A percentile compares a stretch with the other conserved stretches of the same genome.
Evolutionary conservation across 139 green algal species (phyloP).

Genomic region (Picochlorum sp.): DNA sequence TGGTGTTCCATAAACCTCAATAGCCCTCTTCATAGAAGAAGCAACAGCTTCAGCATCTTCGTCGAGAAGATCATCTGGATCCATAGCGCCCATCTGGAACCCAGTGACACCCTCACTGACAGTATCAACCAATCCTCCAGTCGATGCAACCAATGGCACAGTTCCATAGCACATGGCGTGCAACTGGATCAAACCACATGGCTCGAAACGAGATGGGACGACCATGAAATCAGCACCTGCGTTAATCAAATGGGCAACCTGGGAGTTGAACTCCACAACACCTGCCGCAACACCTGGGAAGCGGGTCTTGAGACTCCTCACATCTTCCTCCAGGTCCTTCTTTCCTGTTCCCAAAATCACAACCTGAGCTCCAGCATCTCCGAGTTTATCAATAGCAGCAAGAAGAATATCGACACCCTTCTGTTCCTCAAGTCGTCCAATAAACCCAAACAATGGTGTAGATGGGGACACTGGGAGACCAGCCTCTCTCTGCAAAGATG

Average conservation of each 20-base stretch:
- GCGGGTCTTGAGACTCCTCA: constrained; percentile 70
- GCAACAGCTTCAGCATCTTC: constrained; percentile 73
- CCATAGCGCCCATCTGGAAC: constrained; percentile 89
- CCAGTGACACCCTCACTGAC: constrained; percentile 97
- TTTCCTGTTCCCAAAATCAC: constrained; percentile 95
- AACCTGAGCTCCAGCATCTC: constrained; percentile 48
- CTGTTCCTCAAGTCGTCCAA: constrained; percentile 95
- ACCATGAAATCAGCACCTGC: constrained; percentile 92
- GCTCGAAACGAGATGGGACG: constrained; percentile 95
- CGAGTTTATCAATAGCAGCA: constrained; percentile 70
- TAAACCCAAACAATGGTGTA: constrained; percentile 82
- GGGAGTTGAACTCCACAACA: constrained; percentile 82
- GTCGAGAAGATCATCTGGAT: constrained; percentile 63
- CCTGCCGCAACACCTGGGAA: constrained; percentile 62
- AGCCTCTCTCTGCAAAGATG: constrained; percentile 65
- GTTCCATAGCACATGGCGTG: constrained; percentile 90
- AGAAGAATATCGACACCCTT: constrained; percentile 98
- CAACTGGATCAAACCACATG: constrained; percentile 95
- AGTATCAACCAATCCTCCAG: constrained; percentile 96
- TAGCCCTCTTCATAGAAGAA: constrained; percentile 45
- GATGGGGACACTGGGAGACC: constrained; percentile 67
- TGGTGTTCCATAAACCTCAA: constrained; percentile 60
- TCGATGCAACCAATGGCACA: constrained; percentile 90
- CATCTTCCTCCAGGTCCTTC: constrained; percentile 66
- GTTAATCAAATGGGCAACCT: constrained; percentile 90